These are phyloP conservation scores for Lipomyces yarrowii DNA, from an alignment of 1,139 yeast genomes.

Conservation along the genomic window DNA sequence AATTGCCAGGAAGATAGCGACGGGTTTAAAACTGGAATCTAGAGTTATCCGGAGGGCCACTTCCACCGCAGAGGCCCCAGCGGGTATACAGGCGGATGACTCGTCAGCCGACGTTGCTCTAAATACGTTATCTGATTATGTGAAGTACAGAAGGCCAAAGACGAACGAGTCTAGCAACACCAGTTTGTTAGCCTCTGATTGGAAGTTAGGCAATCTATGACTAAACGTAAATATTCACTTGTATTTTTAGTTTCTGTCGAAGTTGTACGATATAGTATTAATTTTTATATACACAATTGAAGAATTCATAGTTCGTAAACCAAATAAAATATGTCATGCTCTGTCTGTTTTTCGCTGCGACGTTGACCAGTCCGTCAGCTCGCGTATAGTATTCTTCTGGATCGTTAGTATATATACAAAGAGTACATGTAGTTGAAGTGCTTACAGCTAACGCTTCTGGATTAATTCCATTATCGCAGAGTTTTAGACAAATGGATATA, in stretches of 20 bases:
- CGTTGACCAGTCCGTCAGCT: neutral
- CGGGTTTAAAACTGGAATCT: constrained; percentile 17
- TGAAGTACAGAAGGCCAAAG: neutral
- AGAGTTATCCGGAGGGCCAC: neutral
- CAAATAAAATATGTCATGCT: neutral
- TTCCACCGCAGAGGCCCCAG: neutral
- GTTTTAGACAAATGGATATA: constrained; percentile 17
- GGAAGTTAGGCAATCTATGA: constrained; percentile 1
- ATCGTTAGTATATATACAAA: neutral
- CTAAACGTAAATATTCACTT: neutral
- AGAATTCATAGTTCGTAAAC: neutral
- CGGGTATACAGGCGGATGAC: neutral
- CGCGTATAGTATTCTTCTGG: neutral
- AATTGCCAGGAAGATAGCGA: constrained; percentile 20
- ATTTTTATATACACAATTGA: neutral
- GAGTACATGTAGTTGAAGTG: neutral
- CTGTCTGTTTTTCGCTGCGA: neutral
- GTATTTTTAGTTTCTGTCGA: neutral
- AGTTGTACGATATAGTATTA: neutral
- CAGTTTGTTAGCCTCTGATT: constrained; percentile 3
- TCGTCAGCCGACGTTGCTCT: neutral
- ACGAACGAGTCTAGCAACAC: neutral
- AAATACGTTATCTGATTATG: neutral
- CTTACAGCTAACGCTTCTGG: constrained; percentile 32
- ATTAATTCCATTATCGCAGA: constrained; percentile 28